Evolutionary conservation across 768 basidiomycete species (phyloP).

Genomic region (Hericium coralloides): DNA sequence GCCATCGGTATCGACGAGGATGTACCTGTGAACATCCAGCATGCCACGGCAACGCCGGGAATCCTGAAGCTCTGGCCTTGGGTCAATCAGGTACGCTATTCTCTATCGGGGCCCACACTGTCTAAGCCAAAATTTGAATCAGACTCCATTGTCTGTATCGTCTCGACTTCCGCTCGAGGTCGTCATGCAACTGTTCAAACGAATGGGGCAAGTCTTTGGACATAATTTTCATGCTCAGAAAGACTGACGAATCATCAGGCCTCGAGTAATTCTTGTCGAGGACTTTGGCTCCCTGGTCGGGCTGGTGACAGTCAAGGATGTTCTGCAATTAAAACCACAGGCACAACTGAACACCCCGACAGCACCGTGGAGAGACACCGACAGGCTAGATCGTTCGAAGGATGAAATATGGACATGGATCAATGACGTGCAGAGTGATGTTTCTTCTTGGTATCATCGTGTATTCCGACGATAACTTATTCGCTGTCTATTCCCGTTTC

Average conservation of each 20-base stretch:
- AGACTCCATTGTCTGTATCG: constrained; percentile 94
- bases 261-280: constrained; percentile 93
- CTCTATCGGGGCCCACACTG: not conserved
- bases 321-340: constrained; percentile 60
- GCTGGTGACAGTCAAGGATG: constrained; percentile 93
- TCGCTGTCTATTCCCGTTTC: not conserved
- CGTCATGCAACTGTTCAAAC: constrained; percentile 94
- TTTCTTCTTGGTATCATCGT: constrained; percentile 8
- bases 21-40: constrained; percentile 54
- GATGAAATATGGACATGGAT: constrained; percentile 15
- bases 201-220: constrained; percentile 75
- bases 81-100: constrained; percentile 77
- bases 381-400: constrained; percentile 8
- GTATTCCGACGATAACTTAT: constrained; percentile 5
- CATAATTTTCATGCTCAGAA: not conserved
- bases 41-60: constrained; percentile 46
- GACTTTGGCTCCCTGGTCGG: constrained; percentile 76
- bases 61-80: constrained; percentile 75
- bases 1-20: constrained; percentile 61
- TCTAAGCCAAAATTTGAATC: constrained; percentile 6
- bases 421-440: constrained; percentile 7
- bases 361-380: constrained; percentile 9
- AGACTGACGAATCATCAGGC: constrained; percentile 37
- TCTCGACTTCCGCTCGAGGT: constrained; percentile 91
- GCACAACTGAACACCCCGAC: constrained; percentile 10